Percentiles rank a stretch among this genome's conserved stretches.
These are phyloP conservation scores for Neurospora sp. DNA, from an alignment of 495 filamentous ascomycete genomes.

Conservation along the genomic window DNA sequence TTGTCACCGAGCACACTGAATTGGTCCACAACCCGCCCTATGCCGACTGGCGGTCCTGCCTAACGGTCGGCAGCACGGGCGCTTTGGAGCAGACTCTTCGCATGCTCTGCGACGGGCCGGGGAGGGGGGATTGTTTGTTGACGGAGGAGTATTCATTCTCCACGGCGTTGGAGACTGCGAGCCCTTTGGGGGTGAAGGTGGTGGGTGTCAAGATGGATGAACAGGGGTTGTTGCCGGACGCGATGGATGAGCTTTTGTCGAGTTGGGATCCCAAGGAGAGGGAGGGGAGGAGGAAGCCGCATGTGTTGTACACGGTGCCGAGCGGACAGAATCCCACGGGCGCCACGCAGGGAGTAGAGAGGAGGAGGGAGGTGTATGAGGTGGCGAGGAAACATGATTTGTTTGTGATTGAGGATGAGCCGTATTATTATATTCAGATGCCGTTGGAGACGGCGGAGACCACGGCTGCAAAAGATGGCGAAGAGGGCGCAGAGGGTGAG, in stretches of 20 bases:
- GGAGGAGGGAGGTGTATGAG: conserved; percentile 62
- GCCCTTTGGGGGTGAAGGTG: conserved; percentile 64
- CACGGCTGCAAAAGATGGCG: conserved; percentile 1
- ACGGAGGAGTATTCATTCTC: conserved; percentile 84
- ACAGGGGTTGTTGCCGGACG: conserved; percentile 60
- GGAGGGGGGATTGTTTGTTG: conserved; percentile 59
- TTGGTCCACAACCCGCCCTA: conserved; percentile 68
- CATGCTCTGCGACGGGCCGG: conserved; percentile 55
- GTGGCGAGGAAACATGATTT: conserved; percentile 75
- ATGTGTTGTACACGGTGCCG: conserved; percentile 72
- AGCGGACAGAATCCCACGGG: conserved; percentile 92
- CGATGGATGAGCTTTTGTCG: conserved; percentile 54
- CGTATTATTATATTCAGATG: conserved; percentile 98
- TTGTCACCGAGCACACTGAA: conserved; percentile 88
- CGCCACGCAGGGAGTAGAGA: conserved; percentile 58
- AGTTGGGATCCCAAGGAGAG: conserved; percentile 52
- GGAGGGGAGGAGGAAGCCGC: conserved; percentile 57
- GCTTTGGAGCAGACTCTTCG: conserved; percentile 68
- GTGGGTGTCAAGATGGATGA: conserved; percentile 68
- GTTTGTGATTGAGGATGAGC: conserved; percentile 88
- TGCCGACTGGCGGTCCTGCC: conserved; percentile 67
- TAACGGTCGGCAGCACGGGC: conserved; percentile 70
- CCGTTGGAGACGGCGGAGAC: conserved; percentile 54
- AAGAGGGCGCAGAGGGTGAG: background rate
- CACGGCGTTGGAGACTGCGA: conserved; percentile 70